These are phyloP conservation scores for Colletotrichum nymphaeae DNA, from an alignment of 2,329 filamentous ascomycete species.

Conservation along the genomic window DNA sequence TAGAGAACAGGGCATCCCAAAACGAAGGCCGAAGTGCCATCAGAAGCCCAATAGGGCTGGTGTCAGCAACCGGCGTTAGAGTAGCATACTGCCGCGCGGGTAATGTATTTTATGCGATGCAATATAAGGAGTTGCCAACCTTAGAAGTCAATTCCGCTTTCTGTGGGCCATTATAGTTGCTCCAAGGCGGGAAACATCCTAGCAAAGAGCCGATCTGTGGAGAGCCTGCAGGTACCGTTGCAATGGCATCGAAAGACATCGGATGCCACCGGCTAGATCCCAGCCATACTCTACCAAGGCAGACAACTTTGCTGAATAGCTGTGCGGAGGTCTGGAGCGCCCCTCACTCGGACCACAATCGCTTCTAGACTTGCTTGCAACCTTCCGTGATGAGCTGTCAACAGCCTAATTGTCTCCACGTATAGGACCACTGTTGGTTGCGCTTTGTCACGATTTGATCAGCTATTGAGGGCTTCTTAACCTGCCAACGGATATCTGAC, in stretches of 20 bases:
- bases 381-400: neutral
- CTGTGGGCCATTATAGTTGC: neutral
- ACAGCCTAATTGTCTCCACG: neutral
- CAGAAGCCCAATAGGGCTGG: neutral
- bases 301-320: too few relatives aligned
- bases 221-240: conserved; percentile 3
- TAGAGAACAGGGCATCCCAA: neutral
- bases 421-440: neutral
- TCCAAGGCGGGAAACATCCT: neutral
- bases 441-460: conserved; percentile 9
- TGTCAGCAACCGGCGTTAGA: neutral
- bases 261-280: neutral
- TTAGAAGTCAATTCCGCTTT: neutral
- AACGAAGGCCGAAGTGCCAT: neutral
- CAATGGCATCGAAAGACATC: neutral
- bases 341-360: neutral
- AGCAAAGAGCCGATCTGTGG: neutral
- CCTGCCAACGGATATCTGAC: too few relatives aligned
- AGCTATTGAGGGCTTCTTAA: neutral
- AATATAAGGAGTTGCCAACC: neutral
- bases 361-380: neutral
- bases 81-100: neutral
- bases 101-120: neutral
- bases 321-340: neutral
- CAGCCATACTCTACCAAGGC: too few relatives aligned